These are phyloP conservation scores for Cladosporium sp. DNA, from an alignment of 2,329 filamentous ascomycete genomes.

Conservation along the genomic window DNA sequence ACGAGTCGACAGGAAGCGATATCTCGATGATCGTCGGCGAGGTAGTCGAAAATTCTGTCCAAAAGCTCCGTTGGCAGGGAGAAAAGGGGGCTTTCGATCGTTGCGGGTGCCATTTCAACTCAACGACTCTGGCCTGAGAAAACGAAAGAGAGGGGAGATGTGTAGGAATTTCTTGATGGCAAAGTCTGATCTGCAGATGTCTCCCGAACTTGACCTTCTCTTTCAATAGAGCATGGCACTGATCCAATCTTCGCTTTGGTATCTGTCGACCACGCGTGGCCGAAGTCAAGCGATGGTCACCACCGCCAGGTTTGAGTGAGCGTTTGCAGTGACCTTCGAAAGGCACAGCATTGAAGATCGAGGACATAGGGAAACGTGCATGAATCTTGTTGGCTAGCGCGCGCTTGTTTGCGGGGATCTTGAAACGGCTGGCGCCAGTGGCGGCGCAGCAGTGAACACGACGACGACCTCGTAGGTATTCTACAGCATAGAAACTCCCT, in stretches of 20 bases:
- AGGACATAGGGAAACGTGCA: background rate
- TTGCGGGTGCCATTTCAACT: background rate
- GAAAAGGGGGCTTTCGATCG: background rate
- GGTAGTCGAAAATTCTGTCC: conserved; percentile 3
- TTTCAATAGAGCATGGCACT: too few species aligned
- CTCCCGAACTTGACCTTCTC: too few species aligned
- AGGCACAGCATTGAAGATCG: background rate
- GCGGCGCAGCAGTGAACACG: background rate
- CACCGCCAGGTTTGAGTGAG: too few species aligned
- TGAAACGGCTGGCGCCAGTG: background rate
- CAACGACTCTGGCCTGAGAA: too few species aligned
- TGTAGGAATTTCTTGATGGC: too few species aligned
- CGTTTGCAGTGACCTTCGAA: too few species aligned
- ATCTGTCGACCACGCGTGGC: too few species aligned
- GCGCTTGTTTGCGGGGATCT: background rate
- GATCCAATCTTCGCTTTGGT: too few species aligned
- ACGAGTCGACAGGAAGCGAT: conserved; percentile 5
- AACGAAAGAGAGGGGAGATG: too few species aligned
- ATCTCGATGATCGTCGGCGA: background rate
- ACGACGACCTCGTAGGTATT: background rate
- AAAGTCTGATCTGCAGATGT: too few species aligned
- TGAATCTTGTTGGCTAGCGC: background rate
- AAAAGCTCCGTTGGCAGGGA: conserved; percentile 5
- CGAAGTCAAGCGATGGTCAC: too few species aligned
- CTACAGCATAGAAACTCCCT: too few species aligned